Base-by-base conservation (phyloP, 139 green algal species). In the Auxenochlorella protothecoides region DNA sequence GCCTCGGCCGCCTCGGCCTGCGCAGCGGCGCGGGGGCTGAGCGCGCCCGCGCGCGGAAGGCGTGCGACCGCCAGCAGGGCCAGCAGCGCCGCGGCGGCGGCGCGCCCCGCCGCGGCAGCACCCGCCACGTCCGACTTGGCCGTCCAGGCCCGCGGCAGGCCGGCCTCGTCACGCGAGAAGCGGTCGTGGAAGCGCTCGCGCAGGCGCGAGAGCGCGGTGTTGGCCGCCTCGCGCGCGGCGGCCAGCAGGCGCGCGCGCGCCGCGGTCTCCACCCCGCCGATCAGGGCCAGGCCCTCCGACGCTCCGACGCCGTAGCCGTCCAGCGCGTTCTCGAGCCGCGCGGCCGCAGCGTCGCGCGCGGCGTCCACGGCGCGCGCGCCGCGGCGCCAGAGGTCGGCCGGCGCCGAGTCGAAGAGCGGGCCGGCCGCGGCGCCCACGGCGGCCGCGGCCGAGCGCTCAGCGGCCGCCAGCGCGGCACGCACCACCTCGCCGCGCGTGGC, bases 161-260 rank as follows among this genome's bases (percentile, higher is more conserved):
- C 84, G 7, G 79, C 62, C 61, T 89, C 88, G 73, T 95, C 89
- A 53, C 87, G 68, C 9, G 79, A 81, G 73, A 96, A 96, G 56
- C 78, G 72, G 62, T 89, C 75, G 68, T 70, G 76, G 80, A 95
- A 96, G 63, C 84, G 82, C 79, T 92, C 86, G 66, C 91, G 92
- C 82, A 95, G 87, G 12, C 88, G 78, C 70, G 72, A 85, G 0
- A 91, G 81, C 13, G 82, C 84, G 8, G 86, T 92, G 59, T 90
- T 85, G 55, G 89, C 84, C 8, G 86, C 90, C 71, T 95, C 89
- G n/a, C 83, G 80, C 53, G 85, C 74, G 52, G 84, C 78, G 54
- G 51, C 67, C 51, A 87, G 70, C 63, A 91, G 72, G 15, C 53
- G 65, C 56, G n/a, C 53, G 5, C 63, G 16, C 3, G 77, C 80